Base-by-base conservation (phyloP, 148 eudicot species). In the Camellia granthamiana region DNA sequence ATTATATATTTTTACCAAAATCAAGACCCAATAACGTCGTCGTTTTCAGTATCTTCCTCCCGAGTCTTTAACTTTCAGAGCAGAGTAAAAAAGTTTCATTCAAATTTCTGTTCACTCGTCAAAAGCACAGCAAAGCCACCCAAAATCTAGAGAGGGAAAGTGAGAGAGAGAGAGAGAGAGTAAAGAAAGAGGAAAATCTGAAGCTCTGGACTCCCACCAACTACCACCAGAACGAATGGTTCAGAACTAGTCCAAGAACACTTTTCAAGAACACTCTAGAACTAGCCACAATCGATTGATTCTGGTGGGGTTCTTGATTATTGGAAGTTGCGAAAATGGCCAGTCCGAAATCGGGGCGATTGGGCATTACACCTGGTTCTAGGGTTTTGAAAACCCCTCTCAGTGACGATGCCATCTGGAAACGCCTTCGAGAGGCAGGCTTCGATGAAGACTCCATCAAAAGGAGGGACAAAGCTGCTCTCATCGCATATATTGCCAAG, bases 401-500 rank as follows among this genome's bases (percentile, higher is more conserved):
- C 60, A 86, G 85, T 72, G 97, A 93, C 68, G 94, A 95, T 5
- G 77, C 86, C 23, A 90, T 93, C 60, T 95, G 97, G 98, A 90
- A 82, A 54, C 89, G 94, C 13, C 88, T 93, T 43, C 79, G 84
- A 56, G 97, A 95, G 47, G 88, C 97, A 3, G 94, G 96, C 0
- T 88, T 95, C 51, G 94, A 93, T 64, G 97, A 95, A 74, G 97
- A 92, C 43, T 90, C 97, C 0, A 89, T 95, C 83, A 93, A 93
- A 44, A 89, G 97, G 23, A 87, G 97, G 61, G 99, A 95, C 83
- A 95, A 95, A 66, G 91, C 97, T 43, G 89, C 99, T 69, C 97
- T 95, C 30, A 90, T 93, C 43, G 97, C 97, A 11, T 92, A 93
- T 81, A 95, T 95, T 58, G 92, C 99, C 54, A 93, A 91, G 46